phyloP scores from a whole-genome alignment of 768 basidiomycete genomes.

The Tricholoma terreum region DNA sequence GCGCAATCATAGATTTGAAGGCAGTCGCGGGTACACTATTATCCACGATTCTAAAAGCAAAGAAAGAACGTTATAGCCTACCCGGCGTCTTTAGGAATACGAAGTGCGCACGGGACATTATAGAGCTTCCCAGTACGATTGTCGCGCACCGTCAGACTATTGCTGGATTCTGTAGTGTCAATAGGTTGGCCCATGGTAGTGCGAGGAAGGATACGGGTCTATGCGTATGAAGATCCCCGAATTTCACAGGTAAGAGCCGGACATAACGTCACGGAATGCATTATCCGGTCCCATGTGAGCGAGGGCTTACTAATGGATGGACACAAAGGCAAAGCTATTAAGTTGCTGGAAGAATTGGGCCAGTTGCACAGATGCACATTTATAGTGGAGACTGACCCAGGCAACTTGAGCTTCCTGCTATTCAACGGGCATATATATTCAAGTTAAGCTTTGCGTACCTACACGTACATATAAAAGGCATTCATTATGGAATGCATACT shows the following conservation, averaged over 20 bases:
- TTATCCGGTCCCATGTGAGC: no score
- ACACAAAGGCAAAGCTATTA: no score
- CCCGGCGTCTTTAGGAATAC: neutral
- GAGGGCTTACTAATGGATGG: no score
- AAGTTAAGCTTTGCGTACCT: no score
- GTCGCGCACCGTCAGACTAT: conserved; percentile 67
- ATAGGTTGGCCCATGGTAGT: conserved; percentile 16
- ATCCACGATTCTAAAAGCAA: conserved; percentile 60
- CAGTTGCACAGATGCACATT: no score
- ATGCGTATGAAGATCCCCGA: neutral
- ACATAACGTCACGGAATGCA: neutral
- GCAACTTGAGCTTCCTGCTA: no score
- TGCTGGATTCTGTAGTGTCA: conserved; percentile 12
- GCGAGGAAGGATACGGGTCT: neutral
- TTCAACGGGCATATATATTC: no score
- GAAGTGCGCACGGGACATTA: conserved; percentile 60
- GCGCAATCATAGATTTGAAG: conserved; percentile 74
- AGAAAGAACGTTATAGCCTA: neutral
- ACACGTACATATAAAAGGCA: no score
- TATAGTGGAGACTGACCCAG: no score
- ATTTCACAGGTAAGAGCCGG: conserved; percentile 5
- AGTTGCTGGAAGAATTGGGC: no score
- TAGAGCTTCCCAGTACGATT: conserved; percentile 83
- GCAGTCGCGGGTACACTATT: conserved; percentile 78
- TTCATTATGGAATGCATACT: no score